Percentiles rank a stretch among this genome's conserved stretches.
Evolutionary conservation across 2,329 filamentous ascomycete genomes (phyloP).

Genomic region (Alternaria arborescens): DNA sequence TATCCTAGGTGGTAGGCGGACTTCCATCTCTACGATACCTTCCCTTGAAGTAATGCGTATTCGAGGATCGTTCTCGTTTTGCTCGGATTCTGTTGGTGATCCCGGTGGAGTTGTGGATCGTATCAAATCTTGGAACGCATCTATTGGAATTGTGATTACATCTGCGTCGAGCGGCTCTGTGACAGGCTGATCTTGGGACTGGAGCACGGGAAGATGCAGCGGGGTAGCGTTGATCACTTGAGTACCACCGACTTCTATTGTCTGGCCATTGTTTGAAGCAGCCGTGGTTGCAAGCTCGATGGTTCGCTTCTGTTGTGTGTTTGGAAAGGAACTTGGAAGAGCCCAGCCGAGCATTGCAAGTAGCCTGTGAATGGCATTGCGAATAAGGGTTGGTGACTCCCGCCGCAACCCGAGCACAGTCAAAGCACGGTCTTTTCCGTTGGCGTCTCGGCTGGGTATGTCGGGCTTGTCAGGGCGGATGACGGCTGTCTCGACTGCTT

Average conservation of each 20-base stretch:
- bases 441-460: conserved; percentile 33
- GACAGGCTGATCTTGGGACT: conserved; percentile 7
- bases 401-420: conserved; percentile 34
- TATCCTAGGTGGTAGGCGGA: conserved; percentile 45
- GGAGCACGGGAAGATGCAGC: conserved; percentile 31
- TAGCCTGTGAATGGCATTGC: conserved; percentile 33
- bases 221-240: conserved; percentile 34
- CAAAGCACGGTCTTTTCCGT: conserved; percentile 30
- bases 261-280: conserved; percentile 16
- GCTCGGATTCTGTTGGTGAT: conserved; percentile 35
- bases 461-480: conserved; percentile 44
- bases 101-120: conserved; percentile 35
- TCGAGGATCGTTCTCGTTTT: conserved; percentile 45
- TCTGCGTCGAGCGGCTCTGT: conserved; percentile 13
- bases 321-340: conserved; percentile 8
- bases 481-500: conserved; percentile 41
- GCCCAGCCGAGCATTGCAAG: conserved; percentile 40
- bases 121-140: conserved; percentile 19
- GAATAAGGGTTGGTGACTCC: conserved; percentile 32
- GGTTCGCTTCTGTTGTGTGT: conserved; percentile 5
- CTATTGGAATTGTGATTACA: conserved; percentile 19
- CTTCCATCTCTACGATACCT: conserved; percentile 51
- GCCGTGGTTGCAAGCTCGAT: conserved; percentile 1
- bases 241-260: conserved; percentile 29
- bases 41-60: conserved; percentile 52